Evolutionary conservation across 2,329 filamentous ascomycete species (phyloP).

Genomic region (Phaeoacremonium minimum): DNA sequence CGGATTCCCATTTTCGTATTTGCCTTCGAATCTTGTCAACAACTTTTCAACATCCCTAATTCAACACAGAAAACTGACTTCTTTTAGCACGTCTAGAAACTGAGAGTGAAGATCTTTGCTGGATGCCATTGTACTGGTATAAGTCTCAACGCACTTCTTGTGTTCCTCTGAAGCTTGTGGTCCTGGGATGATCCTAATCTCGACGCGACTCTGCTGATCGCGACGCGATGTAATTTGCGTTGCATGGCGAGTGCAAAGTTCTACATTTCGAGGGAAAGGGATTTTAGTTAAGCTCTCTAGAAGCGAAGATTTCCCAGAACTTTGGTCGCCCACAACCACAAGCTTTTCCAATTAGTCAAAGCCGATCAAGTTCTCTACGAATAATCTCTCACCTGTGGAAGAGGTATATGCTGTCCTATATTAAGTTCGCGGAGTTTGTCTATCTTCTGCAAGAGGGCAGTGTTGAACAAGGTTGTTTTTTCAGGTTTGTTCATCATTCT

Average conservation of each 20-base stretch:
- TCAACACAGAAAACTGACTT: background rate
- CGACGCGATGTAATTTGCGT: constrained; percentile 11
- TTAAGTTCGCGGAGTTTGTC: background rate
- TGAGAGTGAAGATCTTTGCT: background rate
- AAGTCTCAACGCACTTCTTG: background rate
- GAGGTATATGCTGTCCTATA: background rate
- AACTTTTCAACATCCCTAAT: background rate
- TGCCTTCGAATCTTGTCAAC: no score
- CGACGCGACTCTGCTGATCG: background rate
- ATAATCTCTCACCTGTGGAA: background rate
- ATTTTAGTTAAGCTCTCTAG: constrained; percentile 48
- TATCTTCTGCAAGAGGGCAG: background rate
- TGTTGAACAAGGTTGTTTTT: background rate
- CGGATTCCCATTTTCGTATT: background rate
- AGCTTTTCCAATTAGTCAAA: no score
- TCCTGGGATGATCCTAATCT: background rate
- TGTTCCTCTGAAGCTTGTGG: background rate
- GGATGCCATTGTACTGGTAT: background rate
- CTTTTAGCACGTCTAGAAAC: background rate
- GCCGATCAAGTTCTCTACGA: no score
- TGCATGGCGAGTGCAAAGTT: constrained; percentile 18
- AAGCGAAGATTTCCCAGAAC: constrained; percentile 71
- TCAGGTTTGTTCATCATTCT: background rate
- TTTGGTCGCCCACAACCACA: constrained; percentile 70
- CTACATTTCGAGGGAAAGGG: constrained; percentile 15